Conservation (phyloP, 805 yeast species). For the Suhomyces kilbournensis region DNA sequence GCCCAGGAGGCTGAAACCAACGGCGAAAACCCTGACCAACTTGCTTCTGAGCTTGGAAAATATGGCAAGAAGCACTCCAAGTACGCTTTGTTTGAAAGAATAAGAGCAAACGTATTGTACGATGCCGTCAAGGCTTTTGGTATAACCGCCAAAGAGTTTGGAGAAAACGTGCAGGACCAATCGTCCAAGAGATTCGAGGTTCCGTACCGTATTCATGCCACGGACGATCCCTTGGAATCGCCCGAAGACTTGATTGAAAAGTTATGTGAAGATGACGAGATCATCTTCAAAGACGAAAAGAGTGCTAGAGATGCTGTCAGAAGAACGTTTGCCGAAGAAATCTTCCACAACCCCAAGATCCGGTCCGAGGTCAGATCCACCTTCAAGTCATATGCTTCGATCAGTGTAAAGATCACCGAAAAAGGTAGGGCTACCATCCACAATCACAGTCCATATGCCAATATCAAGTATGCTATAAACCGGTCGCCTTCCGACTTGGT, state of each 20-base stretch:
- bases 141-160: conserved; percentile 73
- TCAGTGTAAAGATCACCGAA: conserved; percentile 77
- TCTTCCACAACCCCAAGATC: conserved; percentile 75
- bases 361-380: conserved; percentile 67
- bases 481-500: conserved; percentile 74
- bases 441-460: conserved; percentile 76
- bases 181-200: conserved; percentile 46
- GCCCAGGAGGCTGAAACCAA: conserved; percentile 6
- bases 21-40: conserved; percentile 11
- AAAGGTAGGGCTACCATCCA: conserved; percentile 70
- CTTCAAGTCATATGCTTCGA: conserved; percentile 59
- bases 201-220: conserved; percentile 59
- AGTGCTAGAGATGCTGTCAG: conserved; percentile 72
- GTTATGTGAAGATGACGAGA: conserved; percentile 43
- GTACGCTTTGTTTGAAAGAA: conserved; percentile 60
- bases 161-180: conserved; percentile 71
- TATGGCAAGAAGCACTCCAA: conserved; percentile 54
- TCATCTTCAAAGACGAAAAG: conserved; percentile 53
- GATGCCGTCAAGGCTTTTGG: conserved; percentile 70
- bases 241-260: conserved; percentile 61
- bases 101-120: conserved; percentile 61
- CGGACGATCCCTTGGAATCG: conserved; percentile 60
- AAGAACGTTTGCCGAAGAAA: conserved; percentile 73
- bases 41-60: conserved; percentile 7
- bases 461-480: conserved; percentile 86